Base-by-base conservation (phyloP, 2,329 filamentous ascomycete genomes). In the Botrytis paeoniae region DNA sequence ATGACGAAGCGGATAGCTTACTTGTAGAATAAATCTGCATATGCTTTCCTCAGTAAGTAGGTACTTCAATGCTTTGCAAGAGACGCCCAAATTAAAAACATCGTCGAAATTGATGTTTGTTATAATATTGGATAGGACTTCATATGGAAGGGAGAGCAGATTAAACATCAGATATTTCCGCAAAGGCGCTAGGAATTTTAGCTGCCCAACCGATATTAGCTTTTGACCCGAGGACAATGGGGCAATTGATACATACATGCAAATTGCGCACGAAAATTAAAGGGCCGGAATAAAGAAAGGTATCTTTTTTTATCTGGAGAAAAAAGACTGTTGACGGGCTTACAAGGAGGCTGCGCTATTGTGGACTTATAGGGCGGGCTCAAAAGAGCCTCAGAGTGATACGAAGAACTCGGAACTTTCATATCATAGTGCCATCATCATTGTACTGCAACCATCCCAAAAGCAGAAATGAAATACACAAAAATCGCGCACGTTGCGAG, bases 101-200 rank as follows among this genome's bases (percentile, higher is more conserved):
- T 81, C 80, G 48, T 80, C 77, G 61, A 81, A 79, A 60, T 75
- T 71, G 60, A 81, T 72, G 59, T 76, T 74, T 59, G 63, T 70
- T 43, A 79, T 74, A 41, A 81, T 77, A 69, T 77, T 77, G 60
- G 77, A 73, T 43, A 79, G 72, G 9, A 81, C 75, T 74, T 81
- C 80, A 74, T 81, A 80, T 16, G 80, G 80, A 60, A 81, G 63
- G 70, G 71, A 73, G 41, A 74, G 63, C 73, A 81, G 74, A 51
- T 74, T 69, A 61, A 77, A 76, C 79, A 80, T 80, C 59, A 75
- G 74, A 73, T 70, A 57, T 71, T 72, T 59, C 57, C 29, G 32
- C 18, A n/a, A 29, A 29, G 54, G 9, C 4, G 32, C 35, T 12
- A 25, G 29, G 41, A 14, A 51, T 18, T 29, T n/a, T 35, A 22